phyloP scores from a whole-genome alignment of 1,284 basidiomycete species.

The Thecaphora thlaspeos region DNA sequence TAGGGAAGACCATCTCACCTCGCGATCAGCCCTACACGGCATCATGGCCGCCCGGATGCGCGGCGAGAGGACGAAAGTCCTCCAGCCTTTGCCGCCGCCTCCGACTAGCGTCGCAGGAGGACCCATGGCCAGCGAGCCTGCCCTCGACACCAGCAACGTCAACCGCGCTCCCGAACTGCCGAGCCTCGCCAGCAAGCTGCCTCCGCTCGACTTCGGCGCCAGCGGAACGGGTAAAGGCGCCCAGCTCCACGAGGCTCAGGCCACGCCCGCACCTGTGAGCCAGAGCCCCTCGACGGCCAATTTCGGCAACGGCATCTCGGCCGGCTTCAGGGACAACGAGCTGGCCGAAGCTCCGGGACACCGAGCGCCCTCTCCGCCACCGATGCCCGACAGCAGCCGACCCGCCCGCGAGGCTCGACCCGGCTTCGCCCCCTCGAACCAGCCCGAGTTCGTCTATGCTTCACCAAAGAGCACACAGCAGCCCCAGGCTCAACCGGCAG shows the following conservation, averaged over 20 bases:
- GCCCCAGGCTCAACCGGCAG: no score
- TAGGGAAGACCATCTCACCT: constrained; percentile 63
- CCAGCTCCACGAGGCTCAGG: no score
- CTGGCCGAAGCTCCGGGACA: no score
- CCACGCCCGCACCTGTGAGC: no score
- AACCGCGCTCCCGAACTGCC: constrained; percentile 11
- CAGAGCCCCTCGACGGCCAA: no score
- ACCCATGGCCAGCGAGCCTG: constrained; percentile 2
- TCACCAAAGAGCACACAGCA: no score
- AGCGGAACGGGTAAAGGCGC: background rate
- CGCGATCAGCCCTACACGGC: constrained; percentile 45
- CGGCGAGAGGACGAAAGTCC: constrained; percentile 52
- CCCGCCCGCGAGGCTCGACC: no score
- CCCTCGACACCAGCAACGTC: background rate
- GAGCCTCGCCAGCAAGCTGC: constrained; percentile 14
- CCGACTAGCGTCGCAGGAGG: constrained; percentile 2
- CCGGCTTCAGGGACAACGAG: constrained; percentile 1
- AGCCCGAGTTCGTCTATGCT: no score
- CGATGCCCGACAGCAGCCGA: no score
- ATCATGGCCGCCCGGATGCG: constrained; percentile 56
- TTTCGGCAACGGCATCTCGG: background rate
- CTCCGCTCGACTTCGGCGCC: constrained; percentile 38
- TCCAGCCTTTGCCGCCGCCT: constrained; percentile 49
- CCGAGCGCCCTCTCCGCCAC: no score
- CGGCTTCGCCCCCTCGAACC: no score